phyloP scores from a whole-genome alignment of 2,329 filamentous ascomycete genomes.

The Mycosphaerella sp. region DNA sequence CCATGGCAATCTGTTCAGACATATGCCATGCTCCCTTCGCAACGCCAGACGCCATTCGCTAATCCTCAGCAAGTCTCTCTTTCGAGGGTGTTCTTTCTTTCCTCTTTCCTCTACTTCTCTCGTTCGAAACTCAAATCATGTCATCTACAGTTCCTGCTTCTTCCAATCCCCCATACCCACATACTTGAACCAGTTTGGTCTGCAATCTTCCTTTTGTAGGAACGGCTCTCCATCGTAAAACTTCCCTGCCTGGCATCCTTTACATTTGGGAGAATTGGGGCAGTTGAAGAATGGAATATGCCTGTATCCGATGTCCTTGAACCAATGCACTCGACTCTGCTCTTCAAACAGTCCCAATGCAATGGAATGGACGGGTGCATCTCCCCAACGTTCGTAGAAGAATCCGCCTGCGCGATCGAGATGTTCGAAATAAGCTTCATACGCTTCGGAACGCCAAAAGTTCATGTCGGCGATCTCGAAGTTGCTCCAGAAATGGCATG shows the following conservation, averaged over 20 bases:
- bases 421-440: constrained; percentile 95
- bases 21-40: neutral
- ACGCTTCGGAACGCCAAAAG: constrained; percentile 85
- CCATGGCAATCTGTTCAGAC: no score
- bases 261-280: constrained; percentile 91
- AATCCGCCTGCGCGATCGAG: constrained; percentile 91
- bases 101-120: neutral
- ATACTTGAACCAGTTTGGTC: constrained; percentile 96
- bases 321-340: constrained; percentile 79
- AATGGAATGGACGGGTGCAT: constrained; percentile 94
- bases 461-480: constrained; percentile 93
- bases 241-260: constrained; percentile 75
- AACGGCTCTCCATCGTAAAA: constrained; percentile 85
- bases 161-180: constrained; percentile 64
- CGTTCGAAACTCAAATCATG: neutral
- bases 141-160: constrained; percentile 1
- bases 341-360: constrained; percentile 90
- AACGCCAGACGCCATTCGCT: constrained; percentile 16
- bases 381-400: constrained; percentile 98
- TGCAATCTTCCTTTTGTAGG: constrained; percentile 84
- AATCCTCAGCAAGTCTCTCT: constrained; percentile 7
- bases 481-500: constrained; percentile 99
- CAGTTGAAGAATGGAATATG: constrained; percentile 99
- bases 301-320: constrained; percentile 98
- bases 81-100: neutral